Evolutionary conservation across 2,329 filamentous ascomycete genomes (phyloP).

Genomic region (Neoscytalidium dimidiatum): DNA sequence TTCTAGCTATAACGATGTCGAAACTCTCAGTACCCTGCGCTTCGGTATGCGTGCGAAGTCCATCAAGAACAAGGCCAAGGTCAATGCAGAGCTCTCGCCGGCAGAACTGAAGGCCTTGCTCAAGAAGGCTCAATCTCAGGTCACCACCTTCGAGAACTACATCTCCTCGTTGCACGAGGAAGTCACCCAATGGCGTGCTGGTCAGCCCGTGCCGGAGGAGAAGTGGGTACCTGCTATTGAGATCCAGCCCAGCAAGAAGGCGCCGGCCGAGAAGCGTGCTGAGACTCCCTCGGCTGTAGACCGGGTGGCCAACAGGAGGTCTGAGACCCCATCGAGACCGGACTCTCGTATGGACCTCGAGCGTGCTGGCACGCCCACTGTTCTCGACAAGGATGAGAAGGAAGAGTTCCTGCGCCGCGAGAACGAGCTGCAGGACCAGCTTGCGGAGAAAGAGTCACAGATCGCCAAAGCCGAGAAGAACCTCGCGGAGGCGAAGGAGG

Average conservation of each 20-base stretch:
- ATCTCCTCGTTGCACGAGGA: constrained; percentile 82
- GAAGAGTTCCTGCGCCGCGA: constrained; percentile 94
- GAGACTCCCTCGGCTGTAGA: constrained; percentile 59
- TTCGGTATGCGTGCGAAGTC: constrained; percentile 97
- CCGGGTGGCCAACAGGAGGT: constrained; percentile 46
- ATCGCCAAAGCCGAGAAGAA: constrained; percentile 78
- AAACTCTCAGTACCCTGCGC: constrained; percentile 87
- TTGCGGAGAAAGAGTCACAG: constrained; percentile 87
- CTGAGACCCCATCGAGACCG: constrained; percentile 56
- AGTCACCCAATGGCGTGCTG: constrained; percentile 81
- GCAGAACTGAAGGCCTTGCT: constrained; percentile 91
- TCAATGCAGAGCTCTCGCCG: constrained; percentile 96
- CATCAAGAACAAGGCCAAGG: constrained; percentile 99
- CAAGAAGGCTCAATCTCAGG: constrained; percentile 87
- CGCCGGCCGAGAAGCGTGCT: constrained; percentile 54
- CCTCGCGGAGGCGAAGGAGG: constrained; percentile 80
- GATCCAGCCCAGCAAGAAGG: constrained; percentile 52
- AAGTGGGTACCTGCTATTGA: constrained; percentile 74
- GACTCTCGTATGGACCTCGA: constrained; percentile 71
- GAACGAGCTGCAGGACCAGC: constrained; percentile 95
- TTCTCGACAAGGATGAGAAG: constrained; percentile 93
- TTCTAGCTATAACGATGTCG: constrained; percentile 95
- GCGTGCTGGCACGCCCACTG: constrained; percentile 80
- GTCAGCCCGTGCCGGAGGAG: constrained; percentile 86
- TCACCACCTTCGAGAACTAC: constrained; percentile 85